Base-by-base conservation (phyloP, 345 rosid genomes). In the Toxicodendron radicans region DNA sequence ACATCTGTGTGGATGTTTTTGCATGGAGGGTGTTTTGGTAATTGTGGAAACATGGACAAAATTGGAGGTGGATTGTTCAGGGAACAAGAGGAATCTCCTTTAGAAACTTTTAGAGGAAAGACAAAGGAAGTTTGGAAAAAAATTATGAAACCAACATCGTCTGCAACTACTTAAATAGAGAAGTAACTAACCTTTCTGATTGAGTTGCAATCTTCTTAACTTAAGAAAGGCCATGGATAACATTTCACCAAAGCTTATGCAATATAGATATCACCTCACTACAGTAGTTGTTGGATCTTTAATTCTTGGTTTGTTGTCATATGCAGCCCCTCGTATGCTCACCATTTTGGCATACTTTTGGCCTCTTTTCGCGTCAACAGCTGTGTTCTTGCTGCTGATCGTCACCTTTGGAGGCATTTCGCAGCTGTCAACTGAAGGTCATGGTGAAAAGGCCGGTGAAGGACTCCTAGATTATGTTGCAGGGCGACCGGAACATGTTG, bases 341-440 rank as follows among this genome's bases (percentile, higher is more conserved):
- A 58, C 78, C 76, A 75, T 91, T 75, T 72, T 95, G 52, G 79
- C 89, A 23, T 92, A 81, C 75, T 92, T 92, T 78, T 87, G 92
- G 97, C 99, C 97, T 78, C 95, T 95, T 75, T 77, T 92, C 30
- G 99, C 93, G 13, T 95, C 97, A 24, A 92, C 99, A 0, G 65
- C 93, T 0, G 92, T 89, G 41, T 87, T 95, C 73, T 58, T 88
- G 77, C 84, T 84, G 43, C 56, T 80, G 53, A 83, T 90, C 30
- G 16, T 83, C 35, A 83, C 86, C 58, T 90, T 90, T 45, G 95
- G 97, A 21, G 94, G 97, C 51, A 74, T 87, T 73, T 82, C 95
- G 3, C 85, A 73, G 62, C 56, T 83, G 48, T 72, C 86, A 35
- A 79, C 48, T 0, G 89, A 90, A 60, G 64, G 20, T 46, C 82